Evolutionary conservation across 2,329 filamentous ascomycete species (phyloP), one percentile per base, ranked within the genome.

Genomic region (Incumbomyces lentus): DNA sequence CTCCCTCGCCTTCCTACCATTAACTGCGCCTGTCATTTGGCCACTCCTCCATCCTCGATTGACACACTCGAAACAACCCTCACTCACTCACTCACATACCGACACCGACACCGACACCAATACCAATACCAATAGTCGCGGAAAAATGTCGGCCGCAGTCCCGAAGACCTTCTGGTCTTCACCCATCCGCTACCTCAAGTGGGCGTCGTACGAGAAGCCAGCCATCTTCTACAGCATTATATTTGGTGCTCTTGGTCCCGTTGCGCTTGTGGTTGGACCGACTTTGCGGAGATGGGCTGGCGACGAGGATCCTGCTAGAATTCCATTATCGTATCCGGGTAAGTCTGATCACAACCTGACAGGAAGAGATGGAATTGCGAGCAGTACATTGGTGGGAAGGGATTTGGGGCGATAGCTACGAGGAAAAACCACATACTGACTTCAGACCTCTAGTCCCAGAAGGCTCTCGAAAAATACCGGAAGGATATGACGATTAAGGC

Each of bases 241-340:
- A 49, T 70, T 96, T 55, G 90, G 86, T 57, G 71, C 68, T 54
- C 60, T 79, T 46, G 88, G 88, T 10, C 92, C 90, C 31, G 66
- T 84, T 48, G 69, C 78, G 48, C 70, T 94, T 53, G 65, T 83
- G 49, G 72, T 76, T 47, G 82, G 86, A 1, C 88, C 89, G 36
- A 84, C 86, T 40, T 71, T 93, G 57, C 74, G 89, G 64, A 69
- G 72, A 52, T 73, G 70, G 53, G 66, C 94, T 48, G 89, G 89
- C 58, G 87, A 95, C 63, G 69, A 80, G 57, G 76, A 81, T 58
- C 76, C 83, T 53, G 70, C 78, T 53, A 77, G 73, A 48, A 81
- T 96, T 54, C 92, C 92, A 29, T 70, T 89, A 66, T 93, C 88
- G 63, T 98, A 96, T 73, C 92, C 92, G 50, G 78, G 90, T 96